Evolutionary conservation across 345 rosid genomes (phyloP), one percentile per base, ranked within the genome.

Genomic region (Erysimum cheiranthoides): DNA sequence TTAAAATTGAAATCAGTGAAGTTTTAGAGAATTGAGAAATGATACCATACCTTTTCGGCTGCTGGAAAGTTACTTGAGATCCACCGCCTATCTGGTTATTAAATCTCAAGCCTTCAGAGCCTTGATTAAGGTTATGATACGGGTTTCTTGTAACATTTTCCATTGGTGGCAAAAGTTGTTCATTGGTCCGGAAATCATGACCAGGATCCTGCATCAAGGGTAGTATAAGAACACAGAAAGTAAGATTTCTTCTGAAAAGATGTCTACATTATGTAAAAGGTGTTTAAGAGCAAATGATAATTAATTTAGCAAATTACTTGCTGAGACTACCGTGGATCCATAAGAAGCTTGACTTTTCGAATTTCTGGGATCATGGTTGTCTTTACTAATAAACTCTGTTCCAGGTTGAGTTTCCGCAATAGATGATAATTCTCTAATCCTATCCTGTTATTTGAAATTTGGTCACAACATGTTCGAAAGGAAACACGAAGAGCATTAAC

Each of bases 391-490:
- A 70, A 62, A 73, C 58, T 64, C 80, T 61, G 73, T 79, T 70
- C 82, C 86, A 31, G 67, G 58, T 65, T 73, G 79, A 78, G 74
- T 62, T 80, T 81, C 91, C 46, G 35, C 78, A 30, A 52, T 43
- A 46, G 84, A 70, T 36, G 82, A 78, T 53, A 85, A 39, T 62
- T 85, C 93, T 78, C 86, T 80, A 65, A 89, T 85, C 81, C 84
- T 89, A 85, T 92, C 93, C 97, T 92, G 92, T 60, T 59, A 70
- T 56, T 76, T 39, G 50, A 12, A 64, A 39, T 27, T 40, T 32
- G 14, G 64, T 78, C 69, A 78, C 39, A 49, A 25, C n/a, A 40
- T 10, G n/a, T 64, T 71, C 10, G 7, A 64, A 47, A 57, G 2
- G 47, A 53, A 16, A 39, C 51, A 61, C 40, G 32, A 50, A 61